A percentile compares a stretch with the other conserved stretches of the same genome.
Evolutionary conservation across 257 asterid species (phyloP).

Genomic region (Solanum lycopersicoides): DNA sequence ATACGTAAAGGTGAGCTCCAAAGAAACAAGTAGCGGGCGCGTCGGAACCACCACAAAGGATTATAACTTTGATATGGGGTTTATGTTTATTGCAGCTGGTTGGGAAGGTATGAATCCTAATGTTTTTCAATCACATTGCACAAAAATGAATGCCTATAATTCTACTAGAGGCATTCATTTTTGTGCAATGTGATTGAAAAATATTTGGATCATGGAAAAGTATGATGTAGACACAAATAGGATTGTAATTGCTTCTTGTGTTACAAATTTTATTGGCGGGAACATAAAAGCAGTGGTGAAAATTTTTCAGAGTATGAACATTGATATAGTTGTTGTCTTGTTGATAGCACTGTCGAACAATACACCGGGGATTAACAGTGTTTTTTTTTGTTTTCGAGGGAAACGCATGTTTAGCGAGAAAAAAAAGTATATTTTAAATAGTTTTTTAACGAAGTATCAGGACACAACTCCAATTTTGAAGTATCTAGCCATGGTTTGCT

Average conservation of each 20-base stretch:
- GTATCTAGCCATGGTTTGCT: background rate
- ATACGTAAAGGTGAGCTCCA: background rate
- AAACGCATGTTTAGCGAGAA: background rate
- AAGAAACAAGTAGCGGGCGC: background rate
- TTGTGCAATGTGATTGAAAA: background rate
- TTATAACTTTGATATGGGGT: background rate
- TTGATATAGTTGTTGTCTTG: background rate
- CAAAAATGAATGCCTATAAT: background rate
- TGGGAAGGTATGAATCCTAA: background rate
- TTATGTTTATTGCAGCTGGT: background rate
- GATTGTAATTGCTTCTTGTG: background rate
- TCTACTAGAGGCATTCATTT: background rate
- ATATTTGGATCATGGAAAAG: background rate
- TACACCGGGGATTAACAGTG: background rate
- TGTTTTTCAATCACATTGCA: background rate
- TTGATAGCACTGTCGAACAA: background rate
- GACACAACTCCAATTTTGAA: background rate
- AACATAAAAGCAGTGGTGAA: background rate
- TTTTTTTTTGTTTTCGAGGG: background rate
- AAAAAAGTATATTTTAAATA: no score
- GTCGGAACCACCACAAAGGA: background rate
- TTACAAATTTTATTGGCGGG: background rate
- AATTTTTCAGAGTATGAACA: background rate
- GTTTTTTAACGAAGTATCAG: background rate
- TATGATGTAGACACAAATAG: background rate